Percentiles rank a stretch among this genome's conserved stretches.
Evolutionary conservation across 208 protist species (phyloP).

Genomic region (Porcisia hertigi): DNA sequence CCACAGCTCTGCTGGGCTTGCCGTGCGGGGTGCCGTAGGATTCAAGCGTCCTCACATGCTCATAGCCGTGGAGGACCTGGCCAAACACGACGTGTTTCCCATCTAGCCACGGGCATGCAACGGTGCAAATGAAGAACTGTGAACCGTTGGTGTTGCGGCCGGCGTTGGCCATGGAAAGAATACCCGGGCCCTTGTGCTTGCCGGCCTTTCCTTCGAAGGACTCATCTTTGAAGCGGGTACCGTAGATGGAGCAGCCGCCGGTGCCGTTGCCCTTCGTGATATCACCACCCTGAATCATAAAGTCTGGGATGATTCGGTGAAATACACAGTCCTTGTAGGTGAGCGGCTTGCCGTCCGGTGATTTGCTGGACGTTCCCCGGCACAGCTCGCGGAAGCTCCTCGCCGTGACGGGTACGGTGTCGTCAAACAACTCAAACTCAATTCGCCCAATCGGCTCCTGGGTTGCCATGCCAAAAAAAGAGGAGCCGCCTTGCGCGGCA

Average conservation of each 20-base stretch:
- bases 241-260: slow-evolving; percentile 95
- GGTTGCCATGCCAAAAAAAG: slow-evolving; percentile 56
- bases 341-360: slow-evolving; percentile 88
- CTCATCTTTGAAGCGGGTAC: slow-evolving; percentile 94
- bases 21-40: slow-evolving; percentile 67
- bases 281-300: slow-evolving; percentile 97
- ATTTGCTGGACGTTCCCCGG: slow-evolving; percentile 41
- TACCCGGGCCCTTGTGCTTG: slow-evolving; percentile 75
- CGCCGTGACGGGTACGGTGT: slow-evolving; percentile 93
- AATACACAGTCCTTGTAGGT: slow-evolving; percentile 92
- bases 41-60: slow-evolving; percentile 83
- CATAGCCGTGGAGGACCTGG: slow-evolving; percentile 83
- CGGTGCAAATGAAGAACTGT: slow-evolving; percentile 94
- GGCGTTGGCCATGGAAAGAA: slow-evolving; percentile 94
- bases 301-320: slow-evolving; percentile 94
- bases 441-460: slow-evolving; percentile 81
- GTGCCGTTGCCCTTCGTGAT: slow-evolving; percentile 94
- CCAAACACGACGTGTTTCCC: slow-evolving; percentile 97
- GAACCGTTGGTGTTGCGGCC: slow-evolving; percentile 93
- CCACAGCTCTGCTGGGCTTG: slow-evolving; percentile 52
- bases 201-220: slow-evolving; percentile 92
- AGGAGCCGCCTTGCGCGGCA: slow-evolving; percentile 31
- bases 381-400: slow-evolving; percentile 90
- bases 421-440: slow-evolving; percentile 94
- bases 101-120: slow-evolving; percentile 87